These are phyloP conservation scores for Penicillium aurantiogriseum DNA, from an alignment of 2,329 filamentous ascomycete species.

Conservation along the genomic window DNA sequence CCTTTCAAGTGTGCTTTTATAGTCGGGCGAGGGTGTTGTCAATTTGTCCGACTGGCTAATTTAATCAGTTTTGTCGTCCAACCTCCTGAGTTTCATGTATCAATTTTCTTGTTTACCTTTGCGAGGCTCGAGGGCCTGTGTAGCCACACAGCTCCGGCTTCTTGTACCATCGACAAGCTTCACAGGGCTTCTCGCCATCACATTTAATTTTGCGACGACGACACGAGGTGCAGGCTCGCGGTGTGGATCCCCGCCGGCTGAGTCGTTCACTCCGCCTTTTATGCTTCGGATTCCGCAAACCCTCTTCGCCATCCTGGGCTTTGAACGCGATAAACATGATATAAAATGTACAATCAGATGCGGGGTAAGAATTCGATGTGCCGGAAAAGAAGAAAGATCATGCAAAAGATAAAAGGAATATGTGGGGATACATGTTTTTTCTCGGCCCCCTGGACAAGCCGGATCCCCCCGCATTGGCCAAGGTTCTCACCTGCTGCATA, in stretches of 20 bases:
- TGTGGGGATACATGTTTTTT: not conserved
- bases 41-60: constrained; percentile 13
- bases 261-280: constrained; percentile 6
- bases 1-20: constrained; percentile 57
- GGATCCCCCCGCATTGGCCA: too few relatives aligned
- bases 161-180: constrained; percentile 75
- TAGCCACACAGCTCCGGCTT: constrained; percentile 74
- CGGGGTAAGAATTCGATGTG: not conserved
- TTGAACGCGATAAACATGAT: constrained; percentile 17
- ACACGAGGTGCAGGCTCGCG: constrained; percentile 66
- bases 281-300: constrained; percentile 13
- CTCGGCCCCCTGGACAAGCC: too few relatives aligned
- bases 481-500: too few relatives aligned
- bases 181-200: constrained; percentile 73
- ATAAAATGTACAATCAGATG: not conserved
- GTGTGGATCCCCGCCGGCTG: constrained; percentile 6
- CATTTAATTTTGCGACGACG: constrained; percentile 77
- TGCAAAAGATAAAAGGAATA: not conserved
- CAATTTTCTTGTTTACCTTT: constrained; percentile 56
- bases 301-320: constrained; percentile 5
- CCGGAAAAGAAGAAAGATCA: not conserved
- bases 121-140: constrained; percentile 73
- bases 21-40: constrained; percentile 44
- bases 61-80: not conserved
- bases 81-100: not conserved